Percentiles rank a stretch among this genome's conserved stretches.
These are phyloP conservation scores for Tilletia caries DNA, from an alignment of 1,284 basidiomycete genomes.

Conservation along the genomic window DNA sequence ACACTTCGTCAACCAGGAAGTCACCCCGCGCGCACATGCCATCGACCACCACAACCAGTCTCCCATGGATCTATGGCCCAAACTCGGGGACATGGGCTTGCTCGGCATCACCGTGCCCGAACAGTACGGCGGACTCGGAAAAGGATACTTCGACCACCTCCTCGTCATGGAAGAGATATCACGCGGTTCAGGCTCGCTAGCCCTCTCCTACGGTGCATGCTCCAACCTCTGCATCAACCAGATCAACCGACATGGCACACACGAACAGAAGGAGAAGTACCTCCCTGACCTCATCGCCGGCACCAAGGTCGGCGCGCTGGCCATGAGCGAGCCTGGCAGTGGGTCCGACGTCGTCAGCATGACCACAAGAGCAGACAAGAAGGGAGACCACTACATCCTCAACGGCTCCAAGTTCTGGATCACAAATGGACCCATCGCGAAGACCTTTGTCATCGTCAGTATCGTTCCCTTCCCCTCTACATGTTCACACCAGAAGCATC, in stretches of 20 bases:
- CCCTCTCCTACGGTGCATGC: conserved; percentile 88
- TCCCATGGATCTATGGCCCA: conserved; percentile 40
- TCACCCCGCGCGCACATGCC: conserved; percentile 26
- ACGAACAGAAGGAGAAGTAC: conserved; percentile 80
- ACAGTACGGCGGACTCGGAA: conserved; percentile 36
- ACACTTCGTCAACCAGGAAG: conserved; percentile 28
- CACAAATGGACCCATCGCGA: conserved; percentile 86
- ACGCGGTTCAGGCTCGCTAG: conserved; percentile 81
- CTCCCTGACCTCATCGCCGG: conserved; percentile 78
- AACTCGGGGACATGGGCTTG: conserved; percentile 44
- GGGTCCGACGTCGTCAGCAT: conserved; percentile 92
- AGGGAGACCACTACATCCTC: conserved; percentile 70
- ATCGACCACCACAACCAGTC: conserved; percentile 36
- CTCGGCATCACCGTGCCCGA: conserved; percentile 44
- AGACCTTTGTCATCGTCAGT: conserved; percentile 71
- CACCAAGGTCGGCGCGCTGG: conserved; percentile 78
- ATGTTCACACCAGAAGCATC: no score
- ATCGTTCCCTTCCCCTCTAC: not conserved
- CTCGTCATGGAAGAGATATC: conserved; percentile 65
- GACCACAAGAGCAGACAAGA: conserved; percentile 73
- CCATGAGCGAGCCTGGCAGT: conserved; percentile 87
- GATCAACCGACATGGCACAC: conserved; percentile 81
- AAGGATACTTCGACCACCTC: conserved; percentile 43
- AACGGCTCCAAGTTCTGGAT: conserved; percentile 87
- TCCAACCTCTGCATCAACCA: conserved; percentile 57